Percentiles rank a stretch among this genome's conserved stretches.
These are phyloP conservation scores for Ailanthus altissimus DNA, from an alignment of 345 rosid genomes.

Conservation along the genomic window DNA sequence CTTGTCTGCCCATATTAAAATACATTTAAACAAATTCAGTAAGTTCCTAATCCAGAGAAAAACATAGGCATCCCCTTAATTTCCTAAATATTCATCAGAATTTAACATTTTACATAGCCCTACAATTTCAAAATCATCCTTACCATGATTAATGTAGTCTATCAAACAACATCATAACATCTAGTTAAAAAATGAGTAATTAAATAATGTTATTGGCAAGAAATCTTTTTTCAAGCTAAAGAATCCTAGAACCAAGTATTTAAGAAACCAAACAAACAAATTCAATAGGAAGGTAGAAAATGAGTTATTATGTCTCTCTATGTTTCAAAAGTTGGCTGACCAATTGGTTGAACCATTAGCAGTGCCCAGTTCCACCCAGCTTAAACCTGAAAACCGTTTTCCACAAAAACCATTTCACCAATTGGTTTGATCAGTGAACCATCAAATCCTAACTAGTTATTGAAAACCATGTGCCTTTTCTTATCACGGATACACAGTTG, in stretches of 20 bases:
- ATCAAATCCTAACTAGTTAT: background rate
- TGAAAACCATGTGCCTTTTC: background rate
- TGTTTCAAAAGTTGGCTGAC: background rate
- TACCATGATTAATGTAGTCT: background rate
- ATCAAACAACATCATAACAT: background rate
- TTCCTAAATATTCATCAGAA: slow-evolving; percentile 6
- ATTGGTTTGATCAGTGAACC: background rate
- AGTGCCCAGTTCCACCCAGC: background rate
- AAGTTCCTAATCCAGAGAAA: background rate
- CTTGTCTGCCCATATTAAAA: slow-evolving; percentile 62
- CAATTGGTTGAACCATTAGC: background rate
- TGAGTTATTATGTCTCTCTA: background rate
- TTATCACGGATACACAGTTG: background rate
- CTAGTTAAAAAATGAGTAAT: background rate
- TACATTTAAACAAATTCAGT: slow-evolving; percentile 3
- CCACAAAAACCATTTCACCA: background rate
- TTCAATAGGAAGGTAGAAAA: background rate
- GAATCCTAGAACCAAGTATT: background rate
- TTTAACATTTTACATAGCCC: background rate
- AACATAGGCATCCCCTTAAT: background rate
- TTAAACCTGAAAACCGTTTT: background rate
- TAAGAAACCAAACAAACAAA: background rate
- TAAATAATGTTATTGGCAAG: background rate
- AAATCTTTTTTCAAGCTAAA: background rate
- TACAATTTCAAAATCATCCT: slow-evolving; percentile 8